Evolutionary conservation across 805 yeast genomes (phyloP), one percentile per base, ranked within the genome.

Genomic region (Kluyveromyces dobzhanskii): DNA sequence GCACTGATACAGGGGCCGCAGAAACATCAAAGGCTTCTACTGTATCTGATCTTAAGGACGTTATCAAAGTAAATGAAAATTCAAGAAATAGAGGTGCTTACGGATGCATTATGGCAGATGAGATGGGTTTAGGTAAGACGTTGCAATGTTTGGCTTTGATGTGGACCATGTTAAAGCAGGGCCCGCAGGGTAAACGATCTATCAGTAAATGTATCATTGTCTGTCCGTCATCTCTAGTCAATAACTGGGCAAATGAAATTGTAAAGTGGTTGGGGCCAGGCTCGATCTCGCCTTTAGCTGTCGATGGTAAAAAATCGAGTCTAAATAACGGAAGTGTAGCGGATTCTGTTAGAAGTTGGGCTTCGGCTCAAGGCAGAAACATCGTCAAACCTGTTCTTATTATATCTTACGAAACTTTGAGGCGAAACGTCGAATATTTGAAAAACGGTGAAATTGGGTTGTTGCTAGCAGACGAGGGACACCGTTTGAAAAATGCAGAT

Each of bases 71-170:
- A 12, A 36, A 42, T 24, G 44, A 44, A 19, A 86, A 34, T 16
- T 34, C 37, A 3, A 34, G 29, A 12, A 34, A 82, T 56, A 73
- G 85, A 6, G 69, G 81, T 25, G 97, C 97, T 0, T 77, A 82
- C 53, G 98, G 98, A 3, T 90, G 97, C 55, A 90, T 90, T 37
- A 90, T 90, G 97, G 97, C 97, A 0, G 97, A 87, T 63, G 97
- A 85, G 59, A 87, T 87, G 97, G 97, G 96, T 3, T 67, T 86
- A 29, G 96, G 96, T 18, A 86, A 86, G 56, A 86, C 96, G 0
- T 66, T 86, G 18, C 96, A 86, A 57, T 90, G 97, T 59, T 71
- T 90, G 25, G 71, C 96, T 0, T 67, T 90, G 24, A 71, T 88
- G 84, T 90, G 97, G 97, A 90, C 97, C 0, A 58, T 90, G 35